Conservation (phyloP, 805 yeast species). For the Hanseniaspora thailandica region DNA sequence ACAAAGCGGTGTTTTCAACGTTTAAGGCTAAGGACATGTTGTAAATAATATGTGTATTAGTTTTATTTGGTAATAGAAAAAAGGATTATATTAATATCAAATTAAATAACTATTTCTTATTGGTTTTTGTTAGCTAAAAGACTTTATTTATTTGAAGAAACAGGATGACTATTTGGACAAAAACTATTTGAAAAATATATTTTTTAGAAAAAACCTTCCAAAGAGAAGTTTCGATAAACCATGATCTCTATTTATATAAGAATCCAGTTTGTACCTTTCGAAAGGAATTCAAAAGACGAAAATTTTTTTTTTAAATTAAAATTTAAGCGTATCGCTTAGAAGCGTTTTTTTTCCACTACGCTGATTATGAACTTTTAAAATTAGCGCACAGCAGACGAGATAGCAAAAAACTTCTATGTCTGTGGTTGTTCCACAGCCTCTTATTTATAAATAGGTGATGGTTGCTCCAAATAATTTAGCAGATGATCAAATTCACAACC, state of each 20-base stretch:
- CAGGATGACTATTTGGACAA: neutral
- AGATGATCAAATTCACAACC: too few relatives aligned
- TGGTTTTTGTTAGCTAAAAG: neutral
- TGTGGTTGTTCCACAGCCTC: too few relatives aligned
- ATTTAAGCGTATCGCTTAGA: neutral
- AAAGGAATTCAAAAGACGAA: too few relatives aligned
- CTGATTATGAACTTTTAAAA: too few relatives aligned
- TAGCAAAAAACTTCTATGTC: too few relatives aligned
- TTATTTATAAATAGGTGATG: too few relatives aligned
- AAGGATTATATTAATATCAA: neutral
- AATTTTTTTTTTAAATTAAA: too few relatives aligned
- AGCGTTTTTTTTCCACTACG: neutral
- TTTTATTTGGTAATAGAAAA: neutral
- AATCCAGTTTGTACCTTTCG: neutral
- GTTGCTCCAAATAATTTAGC: too few relatives aligned
- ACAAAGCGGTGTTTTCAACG: conserved; percentile 57
- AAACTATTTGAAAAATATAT: neutral
- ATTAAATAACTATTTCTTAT: neutral
- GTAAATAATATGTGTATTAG: neutral
- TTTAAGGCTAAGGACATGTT: conserved; percentile 20
- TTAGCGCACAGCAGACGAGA: neutral
- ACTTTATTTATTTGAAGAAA: neutral
- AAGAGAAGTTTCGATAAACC: neutral
- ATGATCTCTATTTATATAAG: neutral
- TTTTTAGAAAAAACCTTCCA: neutral